phyloP scores from a whole-genome alignment of 75 land plant species.

The Selaginella tamariscina region DNA sequence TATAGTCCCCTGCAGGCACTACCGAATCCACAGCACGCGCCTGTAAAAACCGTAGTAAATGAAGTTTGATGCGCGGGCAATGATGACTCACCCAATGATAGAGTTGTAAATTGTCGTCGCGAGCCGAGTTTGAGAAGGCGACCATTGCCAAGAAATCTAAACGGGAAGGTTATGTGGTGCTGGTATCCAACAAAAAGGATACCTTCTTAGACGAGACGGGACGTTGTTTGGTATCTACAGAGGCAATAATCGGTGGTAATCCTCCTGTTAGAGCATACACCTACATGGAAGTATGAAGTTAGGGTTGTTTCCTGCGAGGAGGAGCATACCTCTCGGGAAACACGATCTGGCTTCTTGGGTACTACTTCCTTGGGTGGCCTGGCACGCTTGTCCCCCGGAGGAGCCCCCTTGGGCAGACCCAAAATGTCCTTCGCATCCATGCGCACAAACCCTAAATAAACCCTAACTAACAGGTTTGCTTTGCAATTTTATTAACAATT shows the following conservation, averaged over 20 bases:
- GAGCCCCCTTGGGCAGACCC: constrained; percentile 54
- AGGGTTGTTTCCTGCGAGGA: neutral
- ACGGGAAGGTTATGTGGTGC: neutral
- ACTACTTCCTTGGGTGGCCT: constrained; percentile 52
- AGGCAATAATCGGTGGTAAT: constrained; percentile 71
- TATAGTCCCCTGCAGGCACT: constrained; percentile 78
- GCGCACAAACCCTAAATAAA: neutral
- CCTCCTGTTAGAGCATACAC: constrained; percentile 95
- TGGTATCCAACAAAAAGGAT: neutral
- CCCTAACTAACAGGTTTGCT: neutral
- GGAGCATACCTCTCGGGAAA: constrained; percentile 63
- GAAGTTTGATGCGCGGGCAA: too few species aligned
- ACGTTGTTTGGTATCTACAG: constrained; percentile 45
- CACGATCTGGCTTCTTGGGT: constrained; percentile 86
- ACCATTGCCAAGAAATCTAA: constrained; percentile 96
- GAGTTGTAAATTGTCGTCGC: constrained; percentile 70
- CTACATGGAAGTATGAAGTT: constrained; percentile 22
- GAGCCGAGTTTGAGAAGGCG: constrained; percentile 80
- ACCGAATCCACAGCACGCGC: constrained; percentile 77
- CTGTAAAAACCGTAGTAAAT: constrained; percentile 44
- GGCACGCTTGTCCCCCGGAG: constrained; percentile 46
- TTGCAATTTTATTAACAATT: neutral
- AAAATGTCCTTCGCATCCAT: constrained; percentile 92
- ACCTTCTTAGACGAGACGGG: constrained; percentile 58
- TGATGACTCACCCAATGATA: constrained; percentile 65